phyloP scores from a whole-genome alignment of 2,329 filamentous ascomycete species.

The Pseudocercospora vitis region DNA sequence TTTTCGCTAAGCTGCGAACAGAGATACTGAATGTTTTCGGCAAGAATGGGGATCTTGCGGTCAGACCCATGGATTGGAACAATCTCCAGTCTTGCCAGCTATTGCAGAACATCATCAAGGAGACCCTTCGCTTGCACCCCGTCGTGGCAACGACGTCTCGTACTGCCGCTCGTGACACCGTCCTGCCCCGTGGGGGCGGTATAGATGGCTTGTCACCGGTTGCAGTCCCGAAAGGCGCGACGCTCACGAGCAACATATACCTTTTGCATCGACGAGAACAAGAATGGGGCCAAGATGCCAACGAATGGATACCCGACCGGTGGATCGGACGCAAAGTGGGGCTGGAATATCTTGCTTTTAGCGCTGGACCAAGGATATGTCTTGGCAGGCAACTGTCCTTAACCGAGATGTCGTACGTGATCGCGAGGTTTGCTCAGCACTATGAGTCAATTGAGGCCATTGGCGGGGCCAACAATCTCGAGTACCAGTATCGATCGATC shows the following conservation, averaged over 20 bases:
- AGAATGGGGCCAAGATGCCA: constrained; percentile 13
- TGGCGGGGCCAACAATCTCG: neutral
- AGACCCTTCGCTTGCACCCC: constrained; percentile 66
- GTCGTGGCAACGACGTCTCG: constrained; percentile 75
- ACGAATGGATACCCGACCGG: constrained; percentile 15
- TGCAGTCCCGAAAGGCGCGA: constrained; percentile 34
- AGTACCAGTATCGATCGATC: neutral
- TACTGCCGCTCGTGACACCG: constrained; percentile 69
- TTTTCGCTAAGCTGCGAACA: neutral
- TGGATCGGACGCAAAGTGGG: constrained; percentile 11
- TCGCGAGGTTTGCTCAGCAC: neutral
- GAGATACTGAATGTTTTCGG: neutral
- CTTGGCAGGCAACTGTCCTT: constrained; percentile 34
- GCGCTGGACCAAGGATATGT: constrained; percentile 47
- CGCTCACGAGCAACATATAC: constrained; percentile 30
- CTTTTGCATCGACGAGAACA: constrained; percentile 23
- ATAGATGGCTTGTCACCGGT: constrained; percentile 56
- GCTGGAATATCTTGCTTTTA: constrained; percentile 19
- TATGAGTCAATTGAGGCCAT: neutral
- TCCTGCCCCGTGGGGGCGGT: constrained; percentile 63
- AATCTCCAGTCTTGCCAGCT: neutral
- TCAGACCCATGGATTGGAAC: neutral
- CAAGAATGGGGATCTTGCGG: neutral
- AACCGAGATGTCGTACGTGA: constrained; percentile 7
- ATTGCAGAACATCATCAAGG: neutral